Evolutionary conservation across 371 early-diverging fungal genomes (phyloP).

Genomic region (Mortierella sp.): DNA sequence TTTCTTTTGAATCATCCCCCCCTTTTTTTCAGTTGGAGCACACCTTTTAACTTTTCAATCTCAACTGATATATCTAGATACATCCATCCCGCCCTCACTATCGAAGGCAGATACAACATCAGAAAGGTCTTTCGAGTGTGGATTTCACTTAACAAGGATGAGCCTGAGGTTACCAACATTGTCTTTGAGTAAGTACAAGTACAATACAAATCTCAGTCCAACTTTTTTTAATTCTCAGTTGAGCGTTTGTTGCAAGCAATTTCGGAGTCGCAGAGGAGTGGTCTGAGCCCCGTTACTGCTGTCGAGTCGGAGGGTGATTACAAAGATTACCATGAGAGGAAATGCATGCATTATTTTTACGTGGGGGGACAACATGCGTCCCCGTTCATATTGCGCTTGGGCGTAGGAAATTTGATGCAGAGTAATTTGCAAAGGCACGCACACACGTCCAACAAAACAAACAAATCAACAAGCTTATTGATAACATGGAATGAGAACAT

Average conservation of each 20-base stretch:
- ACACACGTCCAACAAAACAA: background rate
- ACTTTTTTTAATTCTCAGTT: no score
- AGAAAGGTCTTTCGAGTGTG: slow-evolving; percentile 74
- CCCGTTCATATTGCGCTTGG: background rate
- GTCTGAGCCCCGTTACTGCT: background rate
- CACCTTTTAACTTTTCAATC: background rate
- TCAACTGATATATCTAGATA: slow-evolving; percentile 26
- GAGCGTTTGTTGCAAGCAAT: background rate
- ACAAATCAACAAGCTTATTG: background rate
- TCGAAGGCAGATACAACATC: slow-evolving; percentile 68
- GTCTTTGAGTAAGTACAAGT: slow-evolving; percentile 62
- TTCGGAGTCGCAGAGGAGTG: slow-evolving; percentile 6
- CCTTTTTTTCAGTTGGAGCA: no score
- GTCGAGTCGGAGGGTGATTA: no score
- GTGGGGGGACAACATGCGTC: no score
- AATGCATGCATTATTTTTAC: no score
- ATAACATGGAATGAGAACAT: background rate
- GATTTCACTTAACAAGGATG: slow-evolving; percentile 69
- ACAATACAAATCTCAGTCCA: background rate
- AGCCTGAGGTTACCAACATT: slow-evolving; percentile 67
- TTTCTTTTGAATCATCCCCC: no score
- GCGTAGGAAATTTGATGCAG: background rate
- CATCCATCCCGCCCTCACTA: slow-evolving; percentile 68
- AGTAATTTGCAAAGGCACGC: no score
- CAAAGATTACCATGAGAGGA: no score